Base-by-base conservation (phyloP, 176 grass and related monocot genomes). In the Oropetium thomaeum region DNA sequence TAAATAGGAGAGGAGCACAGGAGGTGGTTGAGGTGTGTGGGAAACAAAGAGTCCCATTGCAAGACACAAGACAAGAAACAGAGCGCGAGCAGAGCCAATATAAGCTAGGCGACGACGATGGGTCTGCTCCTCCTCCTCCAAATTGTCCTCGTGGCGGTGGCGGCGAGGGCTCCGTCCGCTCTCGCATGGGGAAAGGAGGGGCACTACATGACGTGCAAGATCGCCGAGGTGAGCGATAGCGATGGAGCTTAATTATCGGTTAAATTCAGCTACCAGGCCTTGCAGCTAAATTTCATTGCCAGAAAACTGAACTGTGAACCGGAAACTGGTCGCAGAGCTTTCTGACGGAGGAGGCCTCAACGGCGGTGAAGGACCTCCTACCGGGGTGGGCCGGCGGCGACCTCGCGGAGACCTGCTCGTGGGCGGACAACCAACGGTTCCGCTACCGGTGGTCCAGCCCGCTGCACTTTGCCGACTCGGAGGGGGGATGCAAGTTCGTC, bases 131-230 rank as follows among this genome's bases (percentile, higher is more conserved):
- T 86, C 16, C 13, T 89, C 1, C 23, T 89, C 3, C 62, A 34
- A 0, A n/a, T 79, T 28, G 6, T 87, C 4, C 25, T 93, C 26
- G 53, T 78, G 45, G 16, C 35, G 27, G 38, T 22, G 10, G 65
- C 42, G 37, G 65, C 77, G 62, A 37, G 30, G 0, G 81, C 87
- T 35, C 91, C 84, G 4, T 40, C 38, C 0, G 52, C 81, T 0
- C 42, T 79, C 3, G 87, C 81, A 5, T 93, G 91, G 91, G 91
- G 91, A 69, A 89, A 84, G 76, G 73, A 85, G 34, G 91, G 87
- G 0, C 91, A 93, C 76, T 90, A 87, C 84, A 93, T 93, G 87
- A 52, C 79, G 25, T 93, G 91, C 81, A 93, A 90, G 75, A 82
- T 93, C 69, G 87, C 91, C 32, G 84, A 93, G 59, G 91, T 93